Evolutionary conservation across 2,329 filamentous ascomycete genomes (phyloP).

Genomic region (Venturia carpophila): DNA sequence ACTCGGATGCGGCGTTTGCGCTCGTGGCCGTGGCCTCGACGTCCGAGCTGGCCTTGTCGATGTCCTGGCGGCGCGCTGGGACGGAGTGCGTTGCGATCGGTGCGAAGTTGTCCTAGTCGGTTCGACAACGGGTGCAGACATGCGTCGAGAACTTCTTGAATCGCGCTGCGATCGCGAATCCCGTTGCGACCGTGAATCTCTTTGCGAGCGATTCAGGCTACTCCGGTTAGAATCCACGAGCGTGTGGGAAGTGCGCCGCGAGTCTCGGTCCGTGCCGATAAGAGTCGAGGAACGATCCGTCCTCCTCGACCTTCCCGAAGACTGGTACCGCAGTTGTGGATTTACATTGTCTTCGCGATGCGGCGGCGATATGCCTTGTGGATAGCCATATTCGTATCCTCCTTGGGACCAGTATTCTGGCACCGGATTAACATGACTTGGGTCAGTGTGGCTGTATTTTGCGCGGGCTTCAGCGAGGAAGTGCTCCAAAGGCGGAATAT

Average conservation of each 20-base stretch:
- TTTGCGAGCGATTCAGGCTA: not conserved
- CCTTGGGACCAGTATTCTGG: not conserved
- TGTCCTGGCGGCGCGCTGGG: not conserved
- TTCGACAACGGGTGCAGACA: not conserved
- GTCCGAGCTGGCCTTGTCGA: not conserved
- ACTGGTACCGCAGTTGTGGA: not conserved
- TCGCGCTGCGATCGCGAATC: not conserved
- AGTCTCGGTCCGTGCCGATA: conserved; percentile 5
- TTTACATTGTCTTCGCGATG: conserved; percentile 1
- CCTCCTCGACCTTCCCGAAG: conserved; percentile 3
- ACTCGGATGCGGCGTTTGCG: conserved; percentile 2
- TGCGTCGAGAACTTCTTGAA: conserved; percentile 2
- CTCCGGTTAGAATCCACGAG: conserved; percentile 1
- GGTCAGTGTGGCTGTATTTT: not conserved
- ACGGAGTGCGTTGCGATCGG: not conserved
- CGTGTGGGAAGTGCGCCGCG: not conserved
- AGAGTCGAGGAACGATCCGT: conserved; percentile 3
- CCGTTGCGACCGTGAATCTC: not conserved
- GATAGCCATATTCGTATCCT: conserved; percentile 10
- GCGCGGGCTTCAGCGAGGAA: conserved; percentile 1
- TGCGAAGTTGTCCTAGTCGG: not conserved
- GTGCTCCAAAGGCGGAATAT: conserved; percentile 1
- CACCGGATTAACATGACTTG: not conserved
- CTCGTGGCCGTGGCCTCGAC: not conserved
- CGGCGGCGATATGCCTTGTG: conserved; percentile 7